Percentiles rank a stretch among this genome's conserved stretches.
Conservation (phyloP, 2,329 filamentous ascomycete genomes). For the Talaromyces sp. region DNA sequence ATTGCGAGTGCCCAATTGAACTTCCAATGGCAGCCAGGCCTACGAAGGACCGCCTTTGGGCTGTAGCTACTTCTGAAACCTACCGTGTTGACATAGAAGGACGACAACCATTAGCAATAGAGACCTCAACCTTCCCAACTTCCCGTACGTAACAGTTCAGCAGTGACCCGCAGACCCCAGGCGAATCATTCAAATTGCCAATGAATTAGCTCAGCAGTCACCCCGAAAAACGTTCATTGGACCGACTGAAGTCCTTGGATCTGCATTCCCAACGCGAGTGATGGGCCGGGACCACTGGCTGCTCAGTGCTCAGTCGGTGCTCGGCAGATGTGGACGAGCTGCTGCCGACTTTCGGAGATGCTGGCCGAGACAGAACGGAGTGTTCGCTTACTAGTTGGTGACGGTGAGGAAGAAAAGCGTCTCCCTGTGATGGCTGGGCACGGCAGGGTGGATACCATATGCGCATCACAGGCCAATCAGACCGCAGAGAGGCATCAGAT, state of each 20-base stretch:
- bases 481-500: conserved; percentile 5
- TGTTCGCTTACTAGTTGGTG: no score
- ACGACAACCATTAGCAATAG: neutral
- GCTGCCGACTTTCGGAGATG: neutral
- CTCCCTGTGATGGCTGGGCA: neutral
- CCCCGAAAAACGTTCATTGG: neutral
- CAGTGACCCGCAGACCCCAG: neutral
- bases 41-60: no score
- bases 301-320: no score
- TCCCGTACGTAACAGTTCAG: no score
- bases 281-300: neutral
- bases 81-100: neutral
- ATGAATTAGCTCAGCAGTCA: neutral
- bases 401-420: neutral
- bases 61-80: neutral
- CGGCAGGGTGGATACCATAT: neutral
- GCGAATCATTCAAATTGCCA: neutral
- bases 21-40: no score
- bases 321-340: neutral
- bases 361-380: neutral
- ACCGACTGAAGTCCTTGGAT: neutral
- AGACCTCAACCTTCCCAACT: neutral
- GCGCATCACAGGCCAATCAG: neutral
- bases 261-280: neutral
- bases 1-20: neutral